These are phyloP conservation scores for Ambrosia trifida DNA, from an alignment of 129 eudicot species.

Conservation along the genomic window DNA sequence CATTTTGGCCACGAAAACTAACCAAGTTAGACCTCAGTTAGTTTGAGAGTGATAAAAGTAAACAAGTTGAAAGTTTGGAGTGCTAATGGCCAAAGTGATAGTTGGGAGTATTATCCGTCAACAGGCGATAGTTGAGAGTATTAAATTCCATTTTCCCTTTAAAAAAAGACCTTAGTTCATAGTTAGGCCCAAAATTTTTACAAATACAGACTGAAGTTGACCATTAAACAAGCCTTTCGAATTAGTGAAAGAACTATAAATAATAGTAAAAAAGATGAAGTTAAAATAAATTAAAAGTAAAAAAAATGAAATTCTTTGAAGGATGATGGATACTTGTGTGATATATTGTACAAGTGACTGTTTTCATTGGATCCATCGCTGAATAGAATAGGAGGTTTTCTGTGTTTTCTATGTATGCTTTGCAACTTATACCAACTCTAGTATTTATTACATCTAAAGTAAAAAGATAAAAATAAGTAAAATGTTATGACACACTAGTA, in stretches of 20 bases:
- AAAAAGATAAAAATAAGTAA: not conserved
- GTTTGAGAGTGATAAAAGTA: too few species aligned
- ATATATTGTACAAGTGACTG: slow-evolving; percentile 16
- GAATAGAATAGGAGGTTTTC: slow-evolving; percentile 36
- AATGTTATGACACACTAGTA: too few species aligned
- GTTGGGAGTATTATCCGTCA: too few species aligned
- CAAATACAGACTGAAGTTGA: too few species aligned
- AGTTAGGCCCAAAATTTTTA: not conserved
- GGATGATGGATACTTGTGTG: slow-evolving; percentile 23
- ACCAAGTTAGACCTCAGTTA: too few species aligned
- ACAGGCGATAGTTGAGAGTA: too few species aligned
- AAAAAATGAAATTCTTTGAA: not conserved
- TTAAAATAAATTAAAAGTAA: not conserved
- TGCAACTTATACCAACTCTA: slow-evolving; percentile 10
- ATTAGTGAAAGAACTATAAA: slow-evolving; percentile 12
- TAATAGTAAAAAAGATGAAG: not conserved
- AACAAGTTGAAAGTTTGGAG: too few species aligned
- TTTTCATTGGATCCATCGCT: slow-evolving; percentile 61
- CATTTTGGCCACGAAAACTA: too few species aligned
- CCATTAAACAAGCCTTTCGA: not conserved
- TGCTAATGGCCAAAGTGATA: too few species aligned
- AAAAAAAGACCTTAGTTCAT: not conserved
- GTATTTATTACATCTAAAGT: not conserved
- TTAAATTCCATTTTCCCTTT: too few species aligned
- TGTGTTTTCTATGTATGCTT: slow-evolving; percentile 31